phyloP scores from a whole-genome alignment of 768 basidiomycete genomes.

The Trametes meyenii region DNA sequence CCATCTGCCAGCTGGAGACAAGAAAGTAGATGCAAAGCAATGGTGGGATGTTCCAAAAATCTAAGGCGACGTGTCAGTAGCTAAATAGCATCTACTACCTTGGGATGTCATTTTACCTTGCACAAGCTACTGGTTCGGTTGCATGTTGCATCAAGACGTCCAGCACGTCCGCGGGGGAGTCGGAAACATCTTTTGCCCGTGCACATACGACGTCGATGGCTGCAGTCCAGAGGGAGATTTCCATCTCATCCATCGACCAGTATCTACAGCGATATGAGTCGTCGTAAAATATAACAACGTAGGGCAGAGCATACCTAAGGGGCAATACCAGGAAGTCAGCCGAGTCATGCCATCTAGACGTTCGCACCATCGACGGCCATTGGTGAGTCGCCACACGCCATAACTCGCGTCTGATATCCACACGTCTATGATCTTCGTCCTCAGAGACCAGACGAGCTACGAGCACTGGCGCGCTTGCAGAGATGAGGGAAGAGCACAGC shows the following conservation, averaged over 20 bases:
- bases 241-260: slow-evolving; percentile 48
- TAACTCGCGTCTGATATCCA: slow-evolving; percentile 45
- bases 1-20: neutral
- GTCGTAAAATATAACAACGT: neutral
- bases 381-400: slow-evolving; percentile 50
- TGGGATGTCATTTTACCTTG: neutral
- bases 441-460: slow-evolving; percentile 39
- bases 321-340: slow-evolving; percentile 51
- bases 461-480: slow-evolving; percentile 43
- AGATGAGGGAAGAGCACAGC: slow-evolving; percentile 52
- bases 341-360: slow-evolving; percentile 44
- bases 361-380: slow-evolving; percentile 31
- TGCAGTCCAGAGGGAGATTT: slow-evolving; percentile 46
- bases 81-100: too few species aligned
- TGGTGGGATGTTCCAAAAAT: neutral
- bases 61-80: neutral
- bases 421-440: slow-evolving; percentile 31
- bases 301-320: slow-evolving; percentile 41
- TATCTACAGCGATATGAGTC: slow-evolving; percentile 35
- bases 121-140: neutral
- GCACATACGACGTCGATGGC: slow-evolving; percentile 39
- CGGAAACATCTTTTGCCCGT: slow-evolving; percentile 26
- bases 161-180: slow-evolving; percentile 15
- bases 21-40: slow-evolving; percentile 5
- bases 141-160: slow-evolving; percentile 3